Conservation (phyloP, 768 basidiomycete species). For the Suillus americanus region DNA sequence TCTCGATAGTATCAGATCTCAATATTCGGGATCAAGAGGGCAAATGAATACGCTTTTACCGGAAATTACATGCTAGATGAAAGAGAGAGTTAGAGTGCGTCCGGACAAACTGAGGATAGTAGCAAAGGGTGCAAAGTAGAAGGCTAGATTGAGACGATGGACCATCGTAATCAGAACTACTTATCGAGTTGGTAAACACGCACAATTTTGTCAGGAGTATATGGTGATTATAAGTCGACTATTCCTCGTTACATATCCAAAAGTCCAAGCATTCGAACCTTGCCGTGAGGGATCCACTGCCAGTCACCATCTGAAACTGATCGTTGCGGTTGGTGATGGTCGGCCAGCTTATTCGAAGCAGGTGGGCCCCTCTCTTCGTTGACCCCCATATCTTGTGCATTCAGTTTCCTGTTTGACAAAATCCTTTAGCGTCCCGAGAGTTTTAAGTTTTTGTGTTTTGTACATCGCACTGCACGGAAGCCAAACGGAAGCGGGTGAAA, state of each 20-base stretch:
- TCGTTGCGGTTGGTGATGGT: not conserved
- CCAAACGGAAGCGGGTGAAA: not conserved
- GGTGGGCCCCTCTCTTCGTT: not conserved
- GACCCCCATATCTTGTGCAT: not conserved
- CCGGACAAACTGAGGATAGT: not conserved
- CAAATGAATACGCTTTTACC: not conserved
- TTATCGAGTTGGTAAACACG: not conserved
- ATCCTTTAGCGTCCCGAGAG: too few species aligned
- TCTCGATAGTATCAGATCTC: not conserved
- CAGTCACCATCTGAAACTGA: not conserved
- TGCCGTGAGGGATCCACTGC: not conserved
- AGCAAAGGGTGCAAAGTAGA: not conserved
- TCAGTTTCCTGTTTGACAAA: not conserved
- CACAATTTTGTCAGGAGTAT: not conserved
- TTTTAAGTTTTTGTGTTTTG: not conserved
- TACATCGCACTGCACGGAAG: not conserved
- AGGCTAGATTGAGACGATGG: not conserved
- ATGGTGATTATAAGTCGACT: not conserved
- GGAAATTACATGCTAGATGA: not conserved
- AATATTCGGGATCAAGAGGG: not conserved
- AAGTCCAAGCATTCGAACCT: not conserved
- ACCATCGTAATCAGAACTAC: not conserved
- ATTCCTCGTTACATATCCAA: not conserved
- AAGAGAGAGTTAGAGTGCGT: not conserved
- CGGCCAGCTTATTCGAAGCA: not conserved